Evolutionary conservation across 768 basidiomycete genomes (phyloP).

Genomic region (Suillus tomentosus): DNA sequence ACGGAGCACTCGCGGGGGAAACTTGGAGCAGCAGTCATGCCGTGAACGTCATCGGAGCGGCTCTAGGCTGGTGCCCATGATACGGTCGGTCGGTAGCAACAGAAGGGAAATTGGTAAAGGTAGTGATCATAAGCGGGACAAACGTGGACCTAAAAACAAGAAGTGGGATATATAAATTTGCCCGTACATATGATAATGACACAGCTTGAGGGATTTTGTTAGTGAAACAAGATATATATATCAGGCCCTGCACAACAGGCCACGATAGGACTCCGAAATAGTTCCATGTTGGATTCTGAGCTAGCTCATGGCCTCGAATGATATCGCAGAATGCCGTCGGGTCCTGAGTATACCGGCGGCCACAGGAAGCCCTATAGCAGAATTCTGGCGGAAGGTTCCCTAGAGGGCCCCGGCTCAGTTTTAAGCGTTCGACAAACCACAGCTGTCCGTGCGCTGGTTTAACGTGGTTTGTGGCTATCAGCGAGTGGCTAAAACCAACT

Average conservation of each 20-base stretch:
- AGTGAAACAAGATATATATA: constrained; percentile 1
- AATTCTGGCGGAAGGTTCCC: neutral
- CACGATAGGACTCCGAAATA: constrained; percentile 6
- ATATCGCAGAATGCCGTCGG: constrained; percentile 6
- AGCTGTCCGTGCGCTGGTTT: constrained; percentile 9
- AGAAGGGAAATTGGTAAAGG: neutral
- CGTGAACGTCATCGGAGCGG: neutral
- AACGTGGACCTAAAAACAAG: constrained; percentile 16
- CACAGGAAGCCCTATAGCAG: neutral
- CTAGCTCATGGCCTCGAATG: neutral
- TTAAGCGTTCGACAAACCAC: neutral
- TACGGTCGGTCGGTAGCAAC: neutral
- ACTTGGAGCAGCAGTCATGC: neutral
- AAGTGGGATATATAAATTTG: constrained; percentile 8
- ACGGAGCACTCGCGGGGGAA: neutral
- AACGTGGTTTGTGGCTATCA: constrained; percentile 6
- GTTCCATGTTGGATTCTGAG: neutral
- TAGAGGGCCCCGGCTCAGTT: neutral
- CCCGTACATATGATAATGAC: constrained; percentile 3
- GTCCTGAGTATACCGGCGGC: neutral
- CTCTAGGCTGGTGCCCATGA: neutral
- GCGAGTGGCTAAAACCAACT: constrained; percentile 16
- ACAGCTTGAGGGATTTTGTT: neutral
- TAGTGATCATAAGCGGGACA: constrained; percentile 15
- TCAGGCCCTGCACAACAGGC: constrained; percentile 8